Conservation (phyloP, 2,329 filamentous ascomycete species). For the Mycosphaerella sp. region DNA sequence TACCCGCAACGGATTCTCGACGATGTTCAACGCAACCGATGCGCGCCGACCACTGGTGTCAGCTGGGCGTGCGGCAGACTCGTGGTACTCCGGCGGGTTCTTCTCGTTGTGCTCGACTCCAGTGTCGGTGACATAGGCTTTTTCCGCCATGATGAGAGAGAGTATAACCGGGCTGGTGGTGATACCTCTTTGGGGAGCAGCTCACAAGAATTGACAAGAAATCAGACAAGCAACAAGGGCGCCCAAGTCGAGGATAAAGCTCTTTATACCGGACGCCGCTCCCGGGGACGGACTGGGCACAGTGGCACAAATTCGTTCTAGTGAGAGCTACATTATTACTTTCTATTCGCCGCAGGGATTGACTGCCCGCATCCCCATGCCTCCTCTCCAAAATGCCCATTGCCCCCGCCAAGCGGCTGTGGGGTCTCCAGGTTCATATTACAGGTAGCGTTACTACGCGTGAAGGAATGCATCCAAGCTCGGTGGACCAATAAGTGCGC, state of each 20-base stretch:
- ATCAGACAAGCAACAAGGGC: conserved; percentile 2
- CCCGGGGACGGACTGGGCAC: no score
- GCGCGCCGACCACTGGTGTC: conserved; percentile 29
- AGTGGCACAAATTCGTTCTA: no score
- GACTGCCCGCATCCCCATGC: background rate
- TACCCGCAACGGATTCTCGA: conserved; percentile 40
- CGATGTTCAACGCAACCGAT: conserved; percentile 43
- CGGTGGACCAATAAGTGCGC: background rate
- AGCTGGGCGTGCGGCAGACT: background rate
- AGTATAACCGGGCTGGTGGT: no score
- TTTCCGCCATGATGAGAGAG: conserved; percentile 1
- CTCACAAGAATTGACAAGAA: conserved; percentile 6
- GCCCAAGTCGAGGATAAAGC: conserved; percentile 1
- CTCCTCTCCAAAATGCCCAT: background rate
- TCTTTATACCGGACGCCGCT: background rate
- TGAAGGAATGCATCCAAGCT: background rate
- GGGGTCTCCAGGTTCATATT: background rate
- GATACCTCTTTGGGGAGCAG: background rate
- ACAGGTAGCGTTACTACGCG: no score
- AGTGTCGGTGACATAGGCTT: background rate
- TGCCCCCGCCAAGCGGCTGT: conserved; percentile 1
- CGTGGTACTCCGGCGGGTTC: conserved; percentile 1
- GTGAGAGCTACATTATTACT: no score
- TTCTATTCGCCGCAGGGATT: background rate
- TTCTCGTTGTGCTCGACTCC: conserved; percentile 6